phyloP scores from a whole-genome alignment of 2,329 filamentous ascomycete species.

The Trichoderma arundinaceum region DNA sequence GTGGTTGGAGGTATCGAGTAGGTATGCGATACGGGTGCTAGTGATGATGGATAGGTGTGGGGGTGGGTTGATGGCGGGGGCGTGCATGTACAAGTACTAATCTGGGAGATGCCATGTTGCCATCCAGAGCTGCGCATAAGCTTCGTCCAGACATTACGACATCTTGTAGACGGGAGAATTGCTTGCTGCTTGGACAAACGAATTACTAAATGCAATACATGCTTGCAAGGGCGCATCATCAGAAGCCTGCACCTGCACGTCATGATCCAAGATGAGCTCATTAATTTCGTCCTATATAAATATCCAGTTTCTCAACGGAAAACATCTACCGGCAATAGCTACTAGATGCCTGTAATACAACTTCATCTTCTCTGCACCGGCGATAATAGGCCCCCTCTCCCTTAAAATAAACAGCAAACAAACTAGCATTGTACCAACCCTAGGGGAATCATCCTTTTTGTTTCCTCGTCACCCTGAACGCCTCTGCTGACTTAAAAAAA shows the following conservation, averaged over 20 bases:
- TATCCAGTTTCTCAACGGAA: not conserved
- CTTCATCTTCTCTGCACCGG: not conserved
- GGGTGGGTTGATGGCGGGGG: conserved; percentile 4
- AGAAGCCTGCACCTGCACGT: no score
- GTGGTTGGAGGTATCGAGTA: not conserved
- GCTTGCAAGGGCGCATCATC: no score
- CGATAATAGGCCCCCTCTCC: not conserved
- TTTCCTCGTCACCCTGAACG: conserved; percentile 35
- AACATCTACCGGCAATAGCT: not conserved
- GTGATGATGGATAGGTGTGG: not conserved
- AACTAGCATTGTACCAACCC: conserved; percentile 26
- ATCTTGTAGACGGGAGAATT: not conserved
- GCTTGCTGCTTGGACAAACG: no score
- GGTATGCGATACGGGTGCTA: not conserved
- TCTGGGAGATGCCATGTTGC: not conserved
- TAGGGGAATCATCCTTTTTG: conserved; percentile 40
- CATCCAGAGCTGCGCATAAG: not conserved
- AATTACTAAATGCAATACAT: no score
- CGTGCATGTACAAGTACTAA: not conserved
- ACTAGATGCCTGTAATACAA: not conserved
- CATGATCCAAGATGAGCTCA: no score
- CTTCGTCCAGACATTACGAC: not conserved
- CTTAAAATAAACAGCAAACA: conserved; percentile 11
- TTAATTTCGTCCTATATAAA: no score
- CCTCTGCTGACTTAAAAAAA: conserved; percentile 32